Evolutionary conservation across 352 stramenopile species (phyloP), one percentile per base, ranked within the genome.

Genomic region (Phytopythium cucurbitacearum): DNA sequence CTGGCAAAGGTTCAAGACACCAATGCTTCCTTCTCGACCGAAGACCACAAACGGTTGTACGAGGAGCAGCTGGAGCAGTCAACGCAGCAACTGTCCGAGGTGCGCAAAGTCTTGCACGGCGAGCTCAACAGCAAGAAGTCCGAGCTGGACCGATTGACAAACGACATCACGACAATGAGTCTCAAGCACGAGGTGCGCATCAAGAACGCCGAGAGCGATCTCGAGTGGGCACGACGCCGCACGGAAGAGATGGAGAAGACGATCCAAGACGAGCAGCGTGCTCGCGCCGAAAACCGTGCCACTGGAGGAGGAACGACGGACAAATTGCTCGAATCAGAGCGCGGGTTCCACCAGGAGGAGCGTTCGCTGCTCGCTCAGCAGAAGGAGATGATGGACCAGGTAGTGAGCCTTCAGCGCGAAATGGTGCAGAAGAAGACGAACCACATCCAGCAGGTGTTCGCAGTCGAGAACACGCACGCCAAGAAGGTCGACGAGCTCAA

Each of bases 371-470:
- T 85, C 38, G 66, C 67, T 5, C 62, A 86, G 48, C 73, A 87
- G 53, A 75, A 76, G 37, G 71, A 84, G 34, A 41, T 85, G 40
- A 67, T 87, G 57, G 57, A 60, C n/a, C 75, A 79, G 13, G 65
- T 87, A 45, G 69, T 84, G 4, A 59, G 83, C 11, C 62, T 89
- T 36, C 76, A 87, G 54, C 69, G 70, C 8, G 57, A 81, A 37
- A 51, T 87, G 6, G 56, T 84, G 4, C 69, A 76, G 11, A 80
- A 85, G 57, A 87, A 85, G 56, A 86, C 70, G 13, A 60, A 66
- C n/a, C 79, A 89, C 46, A 42, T 71, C 16, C 73, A 86, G 49
- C 60, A 77, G 21, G 58, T 80, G 34, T 85, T 86, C 36, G 59
- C 43, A 3, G 52, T 86, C 11, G 72, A 87, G 35, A 81, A 65